Evolutionary conservation across 352 stramenopile genomes (phyloP), one percentile per base, ranked within the genome.

Genomic region (Phytopythium helicoides): DNA sequence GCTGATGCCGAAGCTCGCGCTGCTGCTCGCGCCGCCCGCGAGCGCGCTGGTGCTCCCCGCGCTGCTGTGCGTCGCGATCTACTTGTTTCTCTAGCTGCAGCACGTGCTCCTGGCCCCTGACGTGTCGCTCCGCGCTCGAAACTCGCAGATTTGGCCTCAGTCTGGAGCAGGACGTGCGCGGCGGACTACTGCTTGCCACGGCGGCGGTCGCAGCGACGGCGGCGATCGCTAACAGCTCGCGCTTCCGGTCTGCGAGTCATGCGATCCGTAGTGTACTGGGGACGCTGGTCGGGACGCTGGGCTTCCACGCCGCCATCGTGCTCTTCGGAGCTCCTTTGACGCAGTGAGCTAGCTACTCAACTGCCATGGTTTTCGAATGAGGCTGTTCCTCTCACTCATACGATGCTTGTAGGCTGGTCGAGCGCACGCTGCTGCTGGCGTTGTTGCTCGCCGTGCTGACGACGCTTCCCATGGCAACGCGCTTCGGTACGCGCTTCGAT

Each of bases 311-410:
- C 21, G 49, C 66, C 21, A 67, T 92, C 58, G 60, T 92, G 21
- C 60, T 92, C 46, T 94, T 94, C 45, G 85, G 85, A 28, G 85
- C 85, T 8, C 78, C 85, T 0, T 44, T 94, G 23, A 39, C 75
- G 22, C 62, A 82, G 84, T 94, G 61, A 16, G 73, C 55, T n/a
- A 11, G 11, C 26, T 7, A n/a, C n/a, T n/a, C n/a, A n/a, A n/a
- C n/a, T n/a, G n/a, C n/a, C n/a, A n/a, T n/a, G n/a, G n/a, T n/a
- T n/a, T n/a, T n/a, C n/a, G n/a, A n/a, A n/a, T n/a, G n/a, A n/a
- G n/a, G n/a, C n/a, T n/a, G n/a, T n/a, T n/a, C n/a, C n/a, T n/a
- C n/a, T n/a, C n/a, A n/a, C n/a, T n/a, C n/a, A n/a, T n/a, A n/a
- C n/a, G n/a, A n/a, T n/a, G n/a, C n/a, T n/a, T n/a, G n/a, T n/a